phyloP scores from a whole-genome alignment of 768 basidiomycete species.

The Mycena crocata region DNA sequence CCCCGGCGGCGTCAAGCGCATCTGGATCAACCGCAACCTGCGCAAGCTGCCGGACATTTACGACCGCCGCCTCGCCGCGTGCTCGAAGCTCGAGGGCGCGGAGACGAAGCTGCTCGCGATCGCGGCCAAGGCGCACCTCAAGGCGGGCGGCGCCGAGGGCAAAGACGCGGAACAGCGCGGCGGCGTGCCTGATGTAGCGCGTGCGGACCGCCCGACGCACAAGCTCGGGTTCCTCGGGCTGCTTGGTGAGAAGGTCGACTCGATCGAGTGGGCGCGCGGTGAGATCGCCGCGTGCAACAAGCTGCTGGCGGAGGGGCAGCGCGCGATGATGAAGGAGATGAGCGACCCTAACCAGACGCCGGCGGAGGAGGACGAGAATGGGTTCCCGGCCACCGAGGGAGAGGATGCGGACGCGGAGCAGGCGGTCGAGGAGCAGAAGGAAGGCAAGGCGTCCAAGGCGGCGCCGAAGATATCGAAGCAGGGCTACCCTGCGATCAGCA shows the following conservation, averaged over 20 bases:
- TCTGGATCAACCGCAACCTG: conserved; percentile 94
- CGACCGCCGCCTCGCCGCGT: conserved; percentile 79
- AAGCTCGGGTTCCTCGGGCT: conserved; percentile 73
- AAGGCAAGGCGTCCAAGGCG: conserved; percentile 40
- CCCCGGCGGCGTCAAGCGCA: conserved; percentile 89
- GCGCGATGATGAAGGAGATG: conserved; percentile 42
- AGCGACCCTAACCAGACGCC: conserved; percentile 31
- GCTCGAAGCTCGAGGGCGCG: conserved; percentile 85
- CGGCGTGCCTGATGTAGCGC: conserved; percentile 62
- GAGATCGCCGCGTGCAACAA: conserved; percentile 73
- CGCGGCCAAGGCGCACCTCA: conserved; percentile 76
- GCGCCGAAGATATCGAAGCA: conserved; percentile 31
- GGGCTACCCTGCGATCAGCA: conserved; percentile 70
- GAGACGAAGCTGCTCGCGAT: conserved; percentile 83
- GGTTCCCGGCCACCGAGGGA: conserved; percentile 25
- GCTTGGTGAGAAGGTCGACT: conserved; percentile 90
- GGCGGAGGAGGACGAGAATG: conserved; percentile 20
- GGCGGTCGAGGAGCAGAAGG: conserved; percentile 3
- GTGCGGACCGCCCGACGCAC: conserved; percentile 81
- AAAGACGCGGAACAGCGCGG: conserved; percentile 43
- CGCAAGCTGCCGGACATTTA: conserved; percentile 89
- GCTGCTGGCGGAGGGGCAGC: conserved; percentile 64
- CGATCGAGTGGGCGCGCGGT: conserved; percentile 88
- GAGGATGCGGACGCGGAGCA: conserved; percentile 25
- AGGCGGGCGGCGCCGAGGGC: conserved; percentile 61